These are phyloP conservation scores for Microbotryum lychnidis-dioicae DNA, from an alignment of 1,284 basidiomycete species.

Conservation along the genomic window DNA sequence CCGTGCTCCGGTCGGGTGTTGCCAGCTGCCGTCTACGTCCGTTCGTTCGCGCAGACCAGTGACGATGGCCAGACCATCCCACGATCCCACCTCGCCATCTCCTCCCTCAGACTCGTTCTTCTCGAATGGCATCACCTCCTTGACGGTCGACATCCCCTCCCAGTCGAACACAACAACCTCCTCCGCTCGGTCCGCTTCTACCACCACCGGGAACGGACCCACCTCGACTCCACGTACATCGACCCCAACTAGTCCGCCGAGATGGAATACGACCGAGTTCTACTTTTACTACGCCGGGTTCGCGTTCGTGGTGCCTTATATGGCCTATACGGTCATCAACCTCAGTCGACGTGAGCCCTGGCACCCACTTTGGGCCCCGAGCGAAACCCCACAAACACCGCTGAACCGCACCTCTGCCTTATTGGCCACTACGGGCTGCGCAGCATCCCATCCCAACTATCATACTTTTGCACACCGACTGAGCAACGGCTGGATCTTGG, in stretches of 20 bases:
- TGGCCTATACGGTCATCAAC: constrained; percentile 71
- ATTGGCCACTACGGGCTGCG: background rate
- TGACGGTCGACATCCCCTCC: constrained; percentile 21
- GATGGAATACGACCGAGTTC: constrained; percentile 82
- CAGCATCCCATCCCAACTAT: constrained; percentile 59
- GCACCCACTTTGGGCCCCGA: background rate
- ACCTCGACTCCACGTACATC: background rate
- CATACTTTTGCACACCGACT: constrained; percentile 53
- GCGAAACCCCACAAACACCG: background rate
- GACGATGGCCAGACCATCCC: background rate
- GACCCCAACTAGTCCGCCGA: background rate
- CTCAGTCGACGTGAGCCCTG: constrained; percentile 61
- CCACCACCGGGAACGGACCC: background rate
- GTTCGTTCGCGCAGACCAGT: background rate
- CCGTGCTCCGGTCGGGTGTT: too few species aligned
- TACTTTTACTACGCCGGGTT: constrained; percentile 63
- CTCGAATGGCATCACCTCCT: constrained; percentile 1
- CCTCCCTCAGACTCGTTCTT: background rate
- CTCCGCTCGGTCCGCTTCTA: background rate
- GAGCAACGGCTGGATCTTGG: constrained; percentile 49
- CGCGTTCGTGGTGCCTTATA: constrained; percentile 57
- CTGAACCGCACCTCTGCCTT: background rate
- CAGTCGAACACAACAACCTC: background rate
- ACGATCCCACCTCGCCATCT: background rate
- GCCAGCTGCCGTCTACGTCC: background rate